Percentiles rank a stretch among this genome's conserved stretches.
Evolutionary conservation across 2,329 filamentous ascomycete species (phyloP).

Genomic region (Dactylellina drechsleri): DNA sequence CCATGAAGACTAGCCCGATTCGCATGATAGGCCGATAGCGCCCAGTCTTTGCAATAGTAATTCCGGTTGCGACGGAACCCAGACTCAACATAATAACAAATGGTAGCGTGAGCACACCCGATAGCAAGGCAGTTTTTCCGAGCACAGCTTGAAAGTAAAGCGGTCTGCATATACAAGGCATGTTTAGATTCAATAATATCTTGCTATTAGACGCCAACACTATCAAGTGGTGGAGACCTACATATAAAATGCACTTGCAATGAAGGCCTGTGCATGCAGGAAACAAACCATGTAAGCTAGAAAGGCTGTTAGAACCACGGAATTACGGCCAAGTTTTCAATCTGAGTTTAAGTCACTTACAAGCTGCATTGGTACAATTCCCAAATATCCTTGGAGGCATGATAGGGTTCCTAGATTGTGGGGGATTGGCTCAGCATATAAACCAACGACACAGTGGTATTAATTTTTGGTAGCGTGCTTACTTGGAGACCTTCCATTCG

Average conservation of each 20-base stretch:
- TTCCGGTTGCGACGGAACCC: constrained; percentile 63
- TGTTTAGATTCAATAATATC: background rate
- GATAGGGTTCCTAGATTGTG: constrained; percentile 65
- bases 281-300: constrained; percentile 62
- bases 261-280: constrained; percentile 70
- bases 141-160: constrained; percentile 75
- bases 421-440: background rate
- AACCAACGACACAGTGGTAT: background rate
- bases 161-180: constrained; percentile 1
- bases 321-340: constrained; percentile 62
- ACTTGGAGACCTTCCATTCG: constrained; percentile 72
- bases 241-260: constrained; percentile 69
- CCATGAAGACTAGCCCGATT: constrained; percentile 69
- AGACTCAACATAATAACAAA: constrained; percentile 67
- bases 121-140: constrained; percentile 70
- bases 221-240: constrained; percentile 3
- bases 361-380: constrained; percentile 68
- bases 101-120: constrained; percentile 72
- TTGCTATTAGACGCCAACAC: too few relatives aligned
- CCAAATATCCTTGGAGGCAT: constrained; percentile 74
- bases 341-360: constrained; percentile 39
- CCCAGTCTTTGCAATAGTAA: constrained; percentile 71
- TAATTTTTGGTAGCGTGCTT: constrained; percentile 57
- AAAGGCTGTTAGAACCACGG: constrained; percentile 64
- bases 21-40: constrained; percentile 70